phyloP scores from a whole-genome alignment of 768 basidiomycete species.

The Pulveroboletus sp. region DNA sequence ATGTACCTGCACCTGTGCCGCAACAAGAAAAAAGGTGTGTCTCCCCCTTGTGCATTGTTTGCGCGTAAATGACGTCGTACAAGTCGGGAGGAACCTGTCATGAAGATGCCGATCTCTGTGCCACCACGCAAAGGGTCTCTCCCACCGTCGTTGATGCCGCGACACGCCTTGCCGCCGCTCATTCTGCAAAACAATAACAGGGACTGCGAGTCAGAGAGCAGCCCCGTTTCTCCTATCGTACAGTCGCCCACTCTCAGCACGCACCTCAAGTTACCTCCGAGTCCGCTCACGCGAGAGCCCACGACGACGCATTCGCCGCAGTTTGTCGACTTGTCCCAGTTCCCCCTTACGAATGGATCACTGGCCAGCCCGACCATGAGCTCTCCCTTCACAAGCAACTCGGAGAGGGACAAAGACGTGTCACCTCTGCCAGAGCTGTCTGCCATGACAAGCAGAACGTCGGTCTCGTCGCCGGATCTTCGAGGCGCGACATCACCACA shows the following conservation, averaged over 20 bases:
- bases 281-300: slow-evolving; percentile 34
- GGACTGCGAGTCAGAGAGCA: slow-evolving; percentile 2
- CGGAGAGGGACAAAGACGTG: slow-evolving; percentile 20
- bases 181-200: slow-evolving; percentile 4
- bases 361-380: slow-evolving; percentile 11
- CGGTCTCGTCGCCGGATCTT: slow-evolving; percentile 13
- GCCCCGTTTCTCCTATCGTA: slow-evolving; percentile 11
- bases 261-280: slow-evolving; percentile 32
- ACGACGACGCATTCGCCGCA: slow-evolving; percentile 4
- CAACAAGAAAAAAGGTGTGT: slow-evolving; percentile 20
- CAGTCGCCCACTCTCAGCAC: slow-evolving; percentile 38
- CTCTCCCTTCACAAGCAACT: slow-evolving; percentile 8
- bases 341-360: not conserved
- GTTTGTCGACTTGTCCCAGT: not conserved
- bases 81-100: slow-evolving; percentile 26
- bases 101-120: not conserved
- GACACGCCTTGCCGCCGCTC: slow-evolving; percentile 19
- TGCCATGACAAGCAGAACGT: slow-evolving; percentile 4
- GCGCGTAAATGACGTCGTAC: not conserved
- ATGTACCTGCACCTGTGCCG: not conserved
- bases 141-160: slow-evolving; percentile 22
- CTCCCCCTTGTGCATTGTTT: not conserved
- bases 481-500: slow-evolving; percentile 11
- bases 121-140: slow-evolving; percentile 9
- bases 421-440: slow-evolving; percentile 7